Conservation (phyloP, 2,329 filamentous ascomycete species). For the Fusarium pininemorale region DNA sequence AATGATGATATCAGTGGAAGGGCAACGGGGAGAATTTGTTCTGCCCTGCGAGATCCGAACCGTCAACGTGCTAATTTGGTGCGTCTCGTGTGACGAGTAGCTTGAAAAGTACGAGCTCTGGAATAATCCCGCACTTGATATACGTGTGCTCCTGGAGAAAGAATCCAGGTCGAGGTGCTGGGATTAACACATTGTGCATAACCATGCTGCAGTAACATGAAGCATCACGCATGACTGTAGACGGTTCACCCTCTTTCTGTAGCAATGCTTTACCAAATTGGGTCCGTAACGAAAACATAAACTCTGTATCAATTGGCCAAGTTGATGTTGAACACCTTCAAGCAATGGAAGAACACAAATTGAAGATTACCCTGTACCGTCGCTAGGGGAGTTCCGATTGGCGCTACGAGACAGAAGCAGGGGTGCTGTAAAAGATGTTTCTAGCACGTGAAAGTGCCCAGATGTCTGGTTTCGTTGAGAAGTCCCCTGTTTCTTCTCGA, state of each 20-base stretch:
- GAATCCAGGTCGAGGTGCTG: not conserved
- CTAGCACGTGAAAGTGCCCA: slow-evolving; percentile 42
- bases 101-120: slow-evolving; percentile 12
- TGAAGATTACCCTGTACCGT: slow-evolving; percentile 13
- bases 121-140: slow-evolving; percentile 35
- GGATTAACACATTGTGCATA: slow-evolving; percentile 21
- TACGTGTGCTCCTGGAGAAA: not conserved
- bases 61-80: not conserved
- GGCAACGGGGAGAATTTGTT: slow-evolving; percentile 8
- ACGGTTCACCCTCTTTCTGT: not conserved
- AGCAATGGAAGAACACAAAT: not conserved
- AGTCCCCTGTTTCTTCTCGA: not conserved
- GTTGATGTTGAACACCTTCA: not conserved
- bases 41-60: slow-evolving; percentile 35
- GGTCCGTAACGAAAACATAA: not conserved
- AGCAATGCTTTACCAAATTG: not conserved
- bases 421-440: slow-evolving; percentile 8
- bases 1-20: not conserved
- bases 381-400: slow-evolving; percentile 20
- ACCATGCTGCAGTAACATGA: not conserved
- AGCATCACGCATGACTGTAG: rapidly evolving
- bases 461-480: slow-evolving; percentile 34
- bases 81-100: slow-evolving; percentile 9
- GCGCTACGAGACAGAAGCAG: not conserved
- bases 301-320: no score